Conservation (phyloP, 345 rosid genomes). For the Euphorbia lathyris region DNA sequence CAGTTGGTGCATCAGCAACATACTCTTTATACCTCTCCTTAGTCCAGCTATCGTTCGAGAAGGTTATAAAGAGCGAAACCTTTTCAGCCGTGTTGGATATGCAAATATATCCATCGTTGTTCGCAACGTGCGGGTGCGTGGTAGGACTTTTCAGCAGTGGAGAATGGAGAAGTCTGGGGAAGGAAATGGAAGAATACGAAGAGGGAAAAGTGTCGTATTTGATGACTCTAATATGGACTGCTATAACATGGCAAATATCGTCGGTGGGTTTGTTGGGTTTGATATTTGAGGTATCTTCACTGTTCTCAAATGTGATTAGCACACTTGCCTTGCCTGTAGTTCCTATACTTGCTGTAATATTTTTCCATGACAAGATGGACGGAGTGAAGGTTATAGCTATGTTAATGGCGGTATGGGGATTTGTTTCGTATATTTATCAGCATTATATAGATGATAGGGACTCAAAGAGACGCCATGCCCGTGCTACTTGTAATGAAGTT, state of each 20-base stretch:
- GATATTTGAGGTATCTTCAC: constrained; percentile 47
- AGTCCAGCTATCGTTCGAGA: constrained; percentile 42
- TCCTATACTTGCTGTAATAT: constrained; percentile 47
- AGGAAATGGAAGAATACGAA: constrained; percentile 37
- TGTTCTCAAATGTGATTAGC: constrained; percentile 54
- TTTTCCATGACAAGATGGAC: constrained; percentile 53
- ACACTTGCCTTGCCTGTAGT: constrained; percentile 44
- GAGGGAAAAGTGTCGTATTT: constrained; percentile 38
- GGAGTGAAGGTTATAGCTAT: constrained; percentile 51
- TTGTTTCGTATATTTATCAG: constrained; percentile 47
- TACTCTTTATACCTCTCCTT: constrained; percentile 48
- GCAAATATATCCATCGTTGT: constrained; percentile 45
- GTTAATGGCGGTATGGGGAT: constrained; percentile 54
- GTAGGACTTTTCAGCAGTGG: constrained; percentile 46
- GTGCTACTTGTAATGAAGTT: background rate
- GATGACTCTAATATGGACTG: constrained; percentile 50
- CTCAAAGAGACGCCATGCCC: background rate
- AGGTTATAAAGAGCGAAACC: constrained; percentile 38
- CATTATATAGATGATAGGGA: constrained; percentile 38
- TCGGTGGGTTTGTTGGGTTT: constrained; percentile 44
- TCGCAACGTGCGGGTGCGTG: constrained; percentile 39
- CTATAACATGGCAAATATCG: constrained; percentile 46
- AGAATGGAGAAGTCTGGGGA: constrained; percentile 38
- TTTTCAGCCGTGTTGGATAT: constrained; percentile 40
- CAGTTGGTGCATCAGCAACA: constrained; percentile 44